Evolutionary conservation across 2,329 filamentous ascomycete genomes (phyloP), one percentile per base, ranked within the genome.

Genomic region (Calonectria naviculata): DNA sequence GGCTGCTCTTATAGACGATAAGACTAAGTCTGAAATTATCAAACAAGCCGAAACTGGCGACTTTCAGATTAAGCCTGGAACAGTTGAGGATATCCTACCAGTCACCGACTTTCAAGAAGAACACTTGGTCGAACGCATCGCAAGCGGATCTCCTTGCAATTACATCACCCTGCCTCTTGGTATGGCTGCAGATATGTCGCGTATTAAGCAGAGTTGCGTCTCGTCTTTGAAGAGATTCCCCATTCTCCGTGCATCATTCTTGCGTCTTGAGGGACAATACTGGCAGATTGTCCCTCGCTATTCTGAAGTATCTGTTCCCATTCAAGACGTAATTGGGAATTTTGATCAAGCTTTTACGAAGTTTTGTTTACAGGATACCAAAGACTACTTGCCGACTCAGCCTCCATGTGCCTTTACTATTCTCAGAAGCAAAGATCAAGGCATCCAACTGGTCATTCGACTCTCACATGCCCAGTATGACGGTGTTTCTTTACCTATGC

Each of bases 391-490:
- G 5, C 47, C 68, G 1, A 44, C 38, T 12, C 66, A 71, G 28
- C 73, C 73, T 3, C 72, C 75, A 12, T 29, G 71, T 9, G 41
- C 66, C 15, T 76, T 79, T 60, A 70, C 71, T 1, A 63, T 78
- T 42, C 47, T 79, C 19, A 54, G 62, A 49, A 67, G 74, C 63
- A 34, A 72, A 42, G 56, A 41, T 5, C 69, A 76, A 41, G 76
- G 71, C 15, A 26, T 62, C 21, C 65, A 71, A 13, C 28, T 80
- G 5, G 52, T 78, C 9, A 63, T 78, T 41, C 74, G 78, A 10
- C 21, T 88, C 10, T 88, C 86, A 0, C 86, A 87, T 68, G 86
- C 85, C 1, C 86, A 87, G 70, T 87, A 87, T 65, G 86, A 87
- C 64, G 85, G 85, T 36, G 81, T 87, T 36, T 85, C 80, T 63